phyloP scores from a whole-genome alignment of 495 filamentous ascomycete species.

The Clohesyomyces aquaticus region DNA sequence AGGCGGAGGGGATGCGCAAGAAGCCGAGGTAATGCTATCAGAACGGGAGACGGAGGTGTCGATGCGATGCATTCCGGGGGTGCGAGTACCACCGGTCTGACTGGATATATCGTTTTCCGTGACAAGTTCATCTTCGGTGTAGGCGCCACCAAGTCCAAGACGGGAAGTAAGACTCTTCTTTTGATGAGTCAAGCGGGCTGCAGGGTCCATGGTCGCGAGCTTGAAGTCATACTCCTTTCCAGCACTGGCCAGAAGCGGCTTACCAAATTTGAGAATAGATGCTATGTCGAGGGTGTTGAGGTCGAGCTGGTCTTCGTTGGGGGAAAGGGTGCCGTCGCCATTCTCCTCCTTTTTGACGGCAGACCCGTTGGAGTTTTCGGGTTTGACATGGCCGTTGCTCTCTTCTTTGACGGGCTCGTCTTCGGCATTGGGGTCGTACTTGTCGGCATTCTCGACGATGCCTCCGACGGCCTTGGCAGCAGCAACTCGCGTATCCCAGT shows the following conservation, averaged over 20 bases:
- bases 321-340: constrained; percentile 40
- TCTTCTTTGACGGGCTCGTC: constrained; percentile 51
- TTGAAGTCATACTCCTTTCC: constrained; percentile 82
- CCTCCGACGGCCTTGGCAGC: constrained; percentile 90
- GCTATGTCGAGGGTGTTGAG: constrained; percentile 76
- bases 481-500: constrained; percentile 92
- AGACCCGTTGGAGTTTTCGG: constrained; percentile 24
- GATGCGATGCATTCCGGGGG: constrained; percentile 50
- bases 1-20: constrained; percentile 54
- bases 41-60: constrained; percentile 49
- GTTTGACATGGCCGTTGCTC: constrained; percentile 32
- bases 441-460: constrained; percentile 85
- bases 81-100: constrained; percentile 36
- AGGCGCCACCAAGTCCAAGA: constrained; percentile 81
- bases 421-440: constrained; percentile 82
- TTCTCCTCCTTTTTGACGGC: constrained; percentile 47
- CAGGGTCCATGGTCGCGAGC: constrained; percentile 78
- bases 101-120: constrained; percentile 62
- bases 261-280: constrained; percentile 79
- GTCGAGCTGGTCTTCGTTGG: constrained; percentile 63
- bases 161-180: constrained; percentile 84
- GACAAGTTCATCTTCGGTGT: constrained; percentile 80
- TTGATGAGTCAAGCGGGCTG: constrained; percentile 76
- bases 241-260: constrained; percentile 78
- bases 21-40: constrained; percentile 35